Conservation (phyloP, 2,329 filamentous ascomycete species). For the Fusarium mundagurra region DNA sequence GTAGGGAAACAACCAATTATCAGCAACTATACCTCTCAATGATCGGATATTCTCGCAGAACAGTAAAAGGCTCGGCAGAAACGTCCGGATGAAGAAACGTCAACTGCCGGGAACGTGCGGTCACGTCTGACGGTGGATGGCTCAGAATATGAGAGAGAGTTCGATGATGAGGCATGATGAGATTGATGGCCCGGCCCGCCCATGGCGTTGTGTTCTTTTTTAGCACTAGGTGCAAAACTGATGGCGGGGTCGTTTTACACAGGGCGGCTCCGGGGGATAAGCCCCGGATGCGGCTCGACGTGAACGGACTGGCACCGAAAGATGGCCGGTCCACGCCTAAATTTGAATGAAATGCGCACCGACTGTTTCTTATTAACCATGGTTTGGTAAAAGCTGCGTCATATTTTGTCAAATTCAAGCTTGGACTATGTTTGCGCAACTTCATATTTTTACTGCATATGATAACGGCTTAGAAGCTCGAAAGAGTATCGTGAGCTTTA, state of each 20-base stretch:
- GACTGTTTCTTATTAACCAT: background rate
- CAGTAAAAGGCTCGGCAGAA: background rate
- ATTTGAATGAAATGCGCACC: constrained; percentile 11
- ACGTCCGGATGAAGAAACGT: background rate
- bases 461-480: background rate
- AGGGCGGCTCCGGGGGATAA: constrained; percentile 23
- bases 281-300: constrained; percentile 25
- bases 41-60: constrained; percentile 8
- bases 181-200: constrained; percentile 27
- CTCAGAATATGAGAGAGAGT: constrained; percentile 7
- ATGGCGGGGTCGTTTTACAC: constrained; percentile 30
- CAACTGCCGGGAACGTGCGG: constrained; percentile 27
- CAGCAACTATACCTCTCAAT: background rate
- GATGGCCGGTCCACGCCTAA: constrained; percentile 8
- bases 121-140: constrained; percentile 41
- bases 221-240: background rate
- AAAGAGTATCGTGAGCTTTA: constrained; percentile 13
- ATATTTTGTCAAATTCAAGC: background rate
- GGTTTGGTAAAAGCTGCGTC: constrained; percentile 12
- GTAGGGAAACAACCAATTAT: constrained; percentile 4
- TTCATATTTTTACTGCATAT: background rate
- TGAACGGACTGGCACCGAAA: constrained; percentile 12
- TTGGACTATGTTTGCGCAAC: background rate
- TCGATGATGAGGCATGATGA: constrained; percentile 22
- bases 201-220: constrained; percentile 14